A percentile compares a stretch with the other conserved stretches of the same genome.
Conservation (phyloP, 2,329 filamentous ascomycete species). For the Monosporascus cannonballus region DNA sequence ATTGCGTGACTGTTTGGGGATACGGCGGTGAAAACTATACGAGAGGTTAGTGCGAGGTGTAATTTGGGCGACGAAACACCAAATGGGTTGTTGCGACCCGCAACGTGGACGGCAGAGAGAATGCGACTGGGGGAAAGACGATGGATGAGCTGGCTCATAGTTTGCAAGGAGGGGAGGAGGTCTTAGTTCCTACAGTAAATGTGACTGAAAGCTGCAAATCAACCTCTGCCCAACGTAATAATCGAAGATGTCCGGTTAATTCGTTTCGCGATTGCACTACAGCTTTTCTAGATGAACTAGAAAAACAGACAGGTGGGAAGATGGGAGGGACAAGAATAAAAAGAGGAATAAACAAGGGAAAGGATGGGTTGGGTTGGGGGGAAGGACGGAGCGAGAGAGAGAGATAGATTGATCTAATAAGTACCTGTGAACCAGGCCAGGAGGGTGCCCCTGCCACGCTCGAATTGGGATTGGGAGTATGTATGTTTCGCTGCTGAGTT, state of each 20-base stretch:
- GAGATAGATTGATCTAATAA: neutral
- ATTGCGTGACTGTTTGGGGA: neutral
- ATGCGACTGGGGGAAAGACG: conserved; percentile 23
- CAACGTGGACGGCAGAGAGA: conserved; percentile 16
- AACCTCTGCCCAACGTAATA: neutral
- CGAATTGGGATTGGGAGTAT: no score
- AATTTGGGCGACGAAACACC: conserved; percentile 4
- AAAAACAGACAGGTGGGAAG: neutral
- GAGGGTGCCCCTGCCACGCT: neutral
- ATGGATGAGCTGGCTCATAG: neutral
- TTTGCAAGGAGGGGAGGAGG: no score
- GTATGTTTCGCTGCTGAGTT: no score
- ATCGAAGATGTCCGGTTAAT: neutral
- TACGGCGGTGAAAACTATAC: conserved; percentile 13
- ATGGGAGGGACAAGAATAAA: neutral
- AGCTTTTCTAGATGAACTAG: neutral
- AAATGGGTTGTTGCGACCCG: conserved; percentile 15
- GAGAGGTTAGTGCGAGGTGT: conserved; percentile 17
- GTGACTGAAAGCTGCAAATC: neutral
- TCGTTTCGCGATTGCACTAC: neutral
- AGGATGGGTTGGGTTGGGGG: neutral
- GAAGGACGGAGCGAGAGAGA: neutral
- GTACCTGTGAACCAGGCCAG: no score
- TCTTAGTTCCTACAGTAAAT: neutral
- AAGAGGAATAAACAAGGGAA: neutral